Conservation (phyloP, 176 grass and related monocot species). For the Tillandsia fasciculata region DNA sequence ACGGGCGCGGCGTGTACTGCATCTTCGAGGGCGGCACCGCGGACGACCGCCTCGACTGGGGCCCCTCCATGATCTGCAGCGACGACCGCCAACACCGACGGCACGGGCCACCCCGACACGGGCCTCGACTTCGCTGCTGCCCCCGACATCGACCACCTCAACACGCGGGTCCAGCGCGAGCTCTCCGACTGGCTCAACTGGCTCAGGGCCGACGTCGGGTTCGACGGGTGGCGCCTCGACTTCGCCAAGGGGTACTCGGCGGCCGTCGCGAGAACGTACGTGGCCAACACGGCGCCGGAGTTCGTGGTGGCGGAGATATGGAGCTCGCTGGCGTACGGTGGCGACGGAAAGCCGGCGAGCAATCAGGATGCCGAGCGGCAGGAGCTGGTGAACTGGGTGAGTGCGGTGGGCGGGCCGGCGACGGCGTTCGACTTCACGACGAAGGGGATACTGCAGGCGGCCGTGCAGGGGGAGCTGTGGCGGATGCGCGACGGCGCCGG, state of each 20-base stretch:
- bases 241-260: slow-evolving; percentile 71
- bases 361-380: slow-evolving; percentile 57
- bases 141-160: slow-evolving; percentile 93
- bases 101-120: slow-evolving; percentile 63
- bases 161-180: slow-evolving; percentile 55
- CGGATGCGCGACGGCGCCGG: slow-evolving; percentile 54
- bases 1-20: slow-evolving; percentile 70
- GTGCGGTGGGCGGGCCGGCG: slow-evolving; percentile 40
- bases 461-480: slow-evolving; percentile 68
- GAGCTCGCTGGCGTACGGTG: slow-evolving; percentile 50
- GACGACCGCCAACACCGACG: slow-evolving; percentile 72
- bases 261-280: slow-evolving; percentile 46
- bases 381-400: slow-evolving; percentile 62
- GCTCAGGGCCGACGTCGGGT: slow-evolving; percentile 68
- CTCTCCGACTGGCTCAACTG: slow-evolving; percentile 86
- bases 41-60: slow-evolving; percentile 74
- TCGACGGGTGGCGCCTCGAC: slow-evolving; percentile 74
- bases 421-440: slow-evolving; percentile 81
- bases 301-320: slow-evolving; percentile 80
- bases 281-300: slow-evolving; percentile 33
- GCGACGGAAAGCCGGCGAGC: slow-evolving; percentile 42
- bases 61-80: slow-evolving; percentile 70
- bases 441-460: slow-evolving; percentile 63
- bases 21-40: slow-evolving; percentile 70
- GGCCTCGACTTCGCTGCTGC: slow-evolving; percentile 41